Evolutionary conservation across 2,329 filamentous ascomycete genomes (phyloP), one percentile per base, ranked within the genome.

Genomic region (Penicillium brasilianum): DNA sequence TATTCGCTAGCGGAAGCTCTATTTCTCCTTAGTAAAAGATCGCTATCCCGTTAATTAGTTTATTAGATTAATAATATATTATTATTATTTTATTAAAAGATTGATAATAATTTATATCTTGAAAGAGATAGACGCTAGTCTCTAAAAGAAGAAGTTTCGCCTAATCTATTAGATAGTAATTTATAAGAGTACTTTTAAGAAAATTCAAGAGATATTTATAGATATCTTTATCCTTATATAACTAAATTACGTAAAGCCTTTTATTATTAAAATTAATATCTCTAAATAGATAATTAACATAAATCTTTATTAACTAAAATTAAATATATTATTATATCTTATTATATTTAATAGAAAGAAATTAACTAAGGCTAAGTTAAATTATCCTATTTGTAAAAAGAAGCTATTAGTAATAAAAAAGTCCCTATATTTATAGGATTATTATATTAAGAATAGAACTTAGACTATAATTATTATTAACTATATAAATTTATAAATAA

Each of bases 331-430:
- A 16, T 32, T 32, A 49, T 52, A 52, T 10, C 18, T 28, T 13
- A 14, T 52, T 20, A 39, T 22, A 22, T 52, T 37, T 39, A 39
- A 52, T 52, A 52, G 34, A 7, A 20, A 22, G 10, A 37, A 52
- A 16, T n/a, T 52, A 20, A 37, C 16, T 32, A 16, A 9, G 2
- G 14, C 20, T 22, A 16, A 52, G 5, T 22, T 52, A 37, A 52
- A 52, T 28, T 52, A 39, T 25, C 32, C 20, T 22, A 39, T 52
- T 3, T 39, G 39, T 37, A 52, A 52, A 16, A 52, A 52, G 10
- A 11, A 52, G 30, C 13, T 52, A 25, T 28, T 52, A 37, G 30
- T 20, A 22, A 52, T 52, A n/a, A 52, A 52, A 22, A 9, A 52
- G 10, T n/a, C 32, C n/a, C 6, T 52, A 39, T 39, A 39, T 4